Percentiles rank a stretch among this genome's conserved stretches.
Evolutionary conservation across 2,329 filamentous ascomycete species (phyloP).

Genomic region (Balansia obtecta): DNA sequence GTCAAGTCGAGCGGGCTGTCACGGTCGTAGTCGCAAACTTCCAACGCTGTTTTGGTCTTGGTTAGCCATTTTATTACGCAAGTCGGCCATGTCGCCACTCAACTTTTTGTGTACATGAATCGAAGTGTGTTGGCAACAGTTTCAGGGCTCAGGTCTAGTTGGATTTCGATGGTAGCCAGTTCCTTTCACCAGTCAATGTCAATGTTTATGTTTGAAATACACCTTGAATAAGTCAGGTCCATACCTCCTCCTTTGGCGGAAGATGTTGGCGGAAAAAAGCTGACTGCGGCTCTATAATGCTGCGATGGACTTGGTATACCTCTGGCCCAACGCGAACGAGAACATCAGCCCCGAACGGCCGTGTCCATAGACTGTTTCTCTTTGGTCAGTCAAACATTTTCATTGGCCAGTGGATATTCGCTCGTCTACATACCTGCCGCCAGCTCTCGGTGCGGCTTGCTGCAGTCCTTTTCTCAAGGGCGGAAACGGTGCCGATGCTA

Average conservation of each 20-base stretch:
- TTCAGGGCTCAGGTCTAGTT: constrained; percentile 13
- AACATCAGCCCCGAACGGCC: constrained; percentile 21
- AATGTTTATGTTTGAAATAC: neutral
- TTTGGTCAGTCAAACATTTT: neutral
- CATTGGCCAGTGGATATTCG: neutral
- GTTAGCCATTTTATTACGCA: neutral
- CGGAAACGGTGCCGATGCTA: neutral
- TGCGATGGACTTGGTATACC: constrained; percentile 21
- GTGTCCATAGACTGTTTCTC: constrained; percentile 17
- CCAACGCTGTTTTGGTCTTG: neutral
- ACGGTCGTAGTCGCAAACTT: constrained; percentile 13
- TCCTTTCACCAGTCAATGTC: constrained; percentile 13
- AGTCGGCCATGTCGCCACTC: constrained; percentile 5
- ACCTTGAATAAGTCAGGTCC: neutral
- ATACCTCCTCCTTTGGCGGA: constrained; percentile 12
- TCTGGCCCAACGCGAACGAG: constrained; percentile 13
- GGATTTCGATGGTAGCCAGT: constrained; percentile 15
- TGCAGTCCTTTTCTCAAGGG: constrained; percentile 14
- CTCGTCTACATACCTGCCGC: constrained; percentile 12
- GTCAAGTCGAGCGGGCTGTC: constrained; percentile 14
- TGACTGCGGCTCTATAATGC: constrained; percentile 20
- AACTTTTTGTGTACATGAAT: constrained; percentile 24
- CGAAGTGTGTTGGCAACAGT: constrained; percentile 19
- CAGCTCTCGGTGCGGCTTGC: constrained; percentile 15
- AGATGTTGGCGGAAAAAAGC: constrained; percentile 22